Conservation (phyloP, 225 moss, liverwort and hornwort species). For the Lunularia cruciata region DNA sequence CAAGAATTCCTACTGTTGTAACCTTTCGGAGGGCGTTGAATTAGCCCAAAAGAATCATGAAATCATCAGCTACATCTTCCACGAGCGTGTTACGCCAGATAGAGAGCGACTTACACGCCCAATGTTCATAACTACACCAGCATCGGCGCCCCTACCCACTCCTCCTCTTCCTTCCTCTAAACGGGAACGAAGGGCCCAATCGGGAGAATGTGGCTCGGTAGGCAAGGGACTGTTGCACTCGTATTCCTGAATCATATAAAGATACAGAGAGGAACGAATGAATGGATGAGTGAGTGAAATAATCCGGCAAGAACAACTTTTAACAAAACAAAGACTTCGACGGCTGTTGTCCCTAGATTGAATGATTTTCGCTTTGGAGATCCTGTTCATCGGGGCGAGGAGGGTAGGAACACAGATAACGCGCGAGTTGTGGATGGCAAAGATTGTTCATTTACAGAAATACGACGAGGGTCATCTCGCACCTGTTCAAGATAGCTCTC, state of each 20-base stretch:
- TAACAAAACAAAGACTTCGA: background rate
- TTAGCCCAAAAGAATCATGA: slow-evolving; percentile 26
- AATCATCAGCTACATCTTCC: background rate
- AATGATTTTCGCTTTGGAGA: background rate
- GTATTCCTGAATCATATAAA: background rate
- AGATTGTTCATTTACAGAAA: slow-evolving; percentile 6
- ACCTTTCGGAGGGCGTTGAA: slow-evolving; percentile 21
- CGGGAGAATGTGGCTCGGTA: slow-evolving; percentile 5
- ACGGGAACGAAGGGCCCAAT: slow-evolving; percentile 3
- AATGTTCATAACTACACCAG: background rate
- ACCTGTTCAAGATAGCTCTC: slow-evolving; percentile 8
- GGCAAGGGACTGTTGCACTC: background rate
- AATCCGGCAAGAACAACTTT: background rate
- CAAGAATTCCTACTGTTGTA: slow-evolving; percentile 12
- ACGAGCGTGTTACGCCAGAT: background rate
- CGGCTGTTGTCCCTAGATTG: background rate
- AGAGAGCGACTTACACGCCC: background rate
- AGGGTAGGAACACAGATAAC: background rate
- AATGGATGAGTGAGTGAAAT: background rate
- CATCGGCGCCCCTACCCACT: slow-evolving; percentile 1
- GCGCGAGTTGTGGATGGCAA: background rate
- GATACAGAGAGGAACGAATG: too few relatives aligned
- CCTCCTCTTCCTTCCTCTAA: background rate
- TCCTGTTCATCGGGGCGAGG: background rate
- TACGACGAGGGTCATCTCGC: background rate